Base-by-base conservation (phyloP, 352 stramenopile genomes). In the Lagenidium sp. region DNA sequence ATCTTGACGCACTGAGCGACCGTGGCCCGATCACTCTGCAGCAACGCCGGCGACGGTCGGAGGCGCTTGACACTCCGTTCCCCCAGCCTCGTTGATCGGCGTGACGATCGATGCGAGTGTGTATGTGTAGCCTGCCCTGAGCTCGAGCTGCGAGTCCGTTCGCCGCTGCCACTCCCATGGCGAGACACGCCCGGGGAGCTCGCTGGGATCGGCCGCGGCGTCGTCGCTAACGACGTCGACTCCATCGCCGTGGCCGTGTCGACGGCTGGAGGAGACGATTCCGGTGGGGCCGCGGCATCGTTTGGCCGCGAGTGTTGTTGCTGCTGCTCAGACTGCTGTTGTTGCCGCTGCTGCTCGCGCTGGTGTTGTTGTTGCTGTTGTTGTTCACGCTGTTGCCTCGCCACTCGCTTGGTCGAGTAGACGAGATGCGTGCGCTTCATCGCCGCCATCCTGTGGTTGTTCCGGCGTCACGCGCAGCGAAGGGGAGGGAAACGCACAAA, bases 1-100 rank as follows among this genome's bases (percentile, higher is more conserved):
- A 75, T 74, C 16, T 71, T 61, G 25, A 94, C 82, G 41, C 77
- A 90, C 36, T 89, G 70, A 24, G 76, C 65, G 10, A 94, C 72
- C 6, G 64, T 73, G 16, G 68, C 58, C 19, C 75, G 65, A n/a
- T 94, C 81, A 21, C 63, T 72, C 42, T 90, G 79, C 20, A 93
- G 50, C 15, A 93, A 42, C 32, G 81, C 73, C 15, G 61, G 65
- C 28, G 81, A 84, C 29, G 81, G 77, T 7, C 61, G 60, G 50
- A 93, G 62, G 15, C 61, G 63, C 49, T 82, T 80, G 22, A 85
- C 68, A 0, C 42, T 55, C 21, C 36, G 56, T 30, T 63, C 47
- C 22, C 59, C 44, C 26, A 55, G 16, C 6, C 47, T 42, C 30
- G 38, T 50, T 6, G 38, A 22, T 26, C 28, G 28, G 8, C 28